Evolutionary conservation across 805 yeast genomes (phyloP).

Genomic region (Saccharomycopsis fibuligera): DNA sequence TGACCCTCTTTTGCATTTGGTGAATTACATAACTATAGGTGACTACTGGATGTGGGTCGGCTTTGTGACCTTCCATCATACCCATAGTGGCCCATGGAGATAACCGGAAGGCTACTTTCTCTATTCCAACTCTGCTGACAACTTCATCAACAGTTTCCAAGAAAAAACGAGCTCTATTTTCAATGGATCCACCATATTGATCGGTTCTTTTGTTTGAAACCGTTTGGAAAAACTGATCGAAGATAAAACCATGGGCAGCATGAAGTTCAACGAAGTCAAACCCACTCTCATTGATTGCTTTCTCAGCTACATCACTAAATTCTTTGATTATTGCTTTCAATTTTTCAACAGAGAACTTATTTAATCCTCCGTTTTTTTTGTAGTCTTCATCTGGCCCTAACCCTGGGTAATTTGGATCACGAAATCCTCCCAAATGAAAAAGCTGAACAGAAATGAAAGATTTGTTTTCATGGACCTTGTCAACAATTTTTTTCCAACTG

Average conservation of each 20-base stretch:
- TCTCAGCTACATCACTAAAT: conserved; percentile 41
- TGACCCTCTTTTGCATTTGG: conserved; percentile 16
- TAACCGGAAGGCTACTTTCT: conserved; percentile 41
- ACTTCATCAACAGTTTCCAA: conserved; percentile 46
- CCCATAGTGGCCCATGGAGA: conserved; percentile 40
- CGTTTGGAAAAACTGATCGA: conserved; percentile 49
- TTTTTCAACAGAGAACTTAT: conserved; percentile 26
- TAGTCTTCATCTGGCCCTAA: conserved; percentile 35
- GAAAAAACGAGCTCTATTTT: conserved; percentile 41
- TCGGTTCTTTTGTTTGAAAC: conserved; percentile 41
- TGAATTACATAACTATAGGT: conserved; percentile 26
- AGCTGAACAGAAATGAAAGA: conserved; percentile 43
- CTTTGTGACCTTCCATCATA: conserved; percentile 33
- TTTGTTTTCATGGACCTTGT: conserved; percentile 44
- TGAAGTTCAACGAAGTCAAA: conserved; percentile 64
- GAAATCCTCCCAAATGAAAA: conserved; percentile 44
- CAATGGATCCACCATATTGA: conserved; percentile 50
- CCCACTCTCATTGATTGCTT: conserved; percentile 39
- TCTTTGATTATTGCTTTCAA: conserved; percentile 35
- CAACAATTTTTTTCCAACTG: conserved; percentile 45
- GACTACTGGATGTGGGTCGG: conserved; percentile 31
- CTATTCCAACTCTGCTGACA: conserved; percentile 46
- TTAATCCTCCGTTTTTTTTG: conserved; percentile 27
- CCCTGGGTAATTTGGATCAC: conserved; percentile 32
- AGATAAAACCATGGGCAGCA: conserved; percentile 61